Conservation (phyloP, 495 filamentous ascomycete genomes). For the Coniosporium apollinis region DNA sequence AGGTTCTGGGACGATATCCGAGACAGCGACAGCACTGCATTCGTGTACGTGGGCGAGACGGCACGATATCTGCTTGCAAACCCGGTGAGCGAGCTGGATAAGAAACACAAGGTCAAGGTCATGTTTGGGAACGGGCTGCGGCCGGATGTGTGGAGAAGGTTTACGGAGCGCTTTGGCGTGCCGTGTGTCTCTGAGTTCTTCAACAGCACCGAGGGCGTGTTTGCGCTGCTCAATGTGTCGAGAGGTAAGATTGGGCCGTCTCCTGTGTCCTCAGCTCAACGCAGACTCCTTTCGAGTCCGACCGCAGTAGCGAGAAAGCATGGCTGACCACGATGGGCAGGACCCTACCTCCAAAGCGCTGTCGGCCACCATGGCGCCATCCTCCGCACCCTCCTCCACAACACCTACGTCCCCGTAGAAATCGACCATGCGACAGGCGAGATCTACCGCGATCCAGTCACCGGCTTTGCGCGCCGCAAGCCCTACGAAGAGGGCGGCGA, state of each 20-base stretch:
- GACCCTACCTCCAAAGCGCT: conserved; percentile 41
- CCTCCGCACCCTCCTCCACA: conserved; percentile 29
- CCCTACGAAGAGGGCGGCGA: conserved; percentile 56
- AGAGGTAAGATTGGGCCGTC: conserved; percentile 8
- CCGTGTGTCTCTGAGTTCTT: conserved; percentile 23
- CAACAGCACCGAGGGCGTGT: conserved; percentile 24
- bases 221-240: conserved; percentile 16
- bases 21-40: conserved; percentile 47
- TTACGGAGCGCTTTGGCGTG: conserved; percentile 33
- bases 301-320: conserved; percentile 7
- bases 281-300: conserved; percentile 32
- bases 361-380: conserved; percentile 61
- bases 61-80: conserved; percentile 58
- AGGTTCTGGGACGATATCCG: conserved; percentile 62
- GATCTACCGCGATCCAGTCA: conserved; percentile 44
- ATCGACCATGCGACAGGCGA: conserved; percentile 51
- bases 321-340: conserved; percentile 17
- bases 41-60: conserved; percentile 75
- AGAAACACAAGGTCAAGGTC: conserved; percentile 43
- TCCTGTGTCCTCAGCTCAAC: too few species aligned
- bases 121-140: conserved; percentile 68
- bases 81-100: conserved; percentile 45
- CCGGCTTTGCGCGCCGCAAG: conserved; percentile 45
- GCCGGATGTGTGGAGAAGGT: conserved; percentile 59
- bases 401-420: conserved; percentile 46